Percentiles rank a stretch among this genome's conserved stretches.
phyloP scores from a whole-genome alignment of 2,329 filamentous ascomycete species.

The Curvularia spicifera region DNA sequence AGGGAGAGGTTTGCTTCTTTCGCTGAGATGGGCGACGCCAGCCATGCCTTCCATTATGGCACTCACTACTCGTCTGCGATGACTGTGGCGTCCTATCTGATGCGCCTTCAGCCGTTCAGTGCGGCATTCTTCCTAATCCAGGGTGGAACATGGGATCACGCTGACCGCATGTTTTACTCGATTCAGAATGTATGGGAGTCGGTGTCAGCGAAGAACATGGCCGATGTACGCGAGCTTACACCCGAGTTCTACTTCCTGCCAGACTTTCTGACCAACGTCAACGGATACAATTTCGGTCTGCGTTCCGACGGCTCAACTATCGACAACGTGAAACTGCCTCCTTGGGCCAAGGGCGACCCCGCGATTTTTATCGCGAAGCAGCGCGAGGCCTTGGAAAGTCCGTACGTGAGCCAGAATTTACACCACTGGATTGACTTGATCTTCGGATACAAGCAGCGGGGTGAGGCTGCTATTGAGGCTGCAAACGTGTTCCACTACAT shows the following conservation, averaged over 20 bases:
- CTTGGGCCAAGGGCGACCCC: constrained; percentile 95
- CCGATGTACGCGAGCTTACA: constrained; percentile 91
- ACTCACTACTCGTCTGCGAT: constrained; percentile 99
- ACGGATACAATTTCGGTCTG: constrained; percentile 90
- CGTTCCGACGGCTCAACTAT: constrained; percentile 82
- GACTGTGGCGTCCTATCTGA: constrained; percentile 96
- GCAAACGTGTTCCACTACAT: constrained; percentile 96
- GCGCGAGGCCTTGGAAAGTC: constrained; percentile 92
- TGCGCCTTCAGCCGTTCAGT: constrained; percentile 93
- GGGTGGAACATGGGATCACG: constrained; percentile 95
- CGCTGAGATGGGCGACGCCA: constrained; percentile 82
- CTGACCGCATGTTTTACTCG: constrained; percentile 93
- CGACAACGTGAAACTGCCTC: constrained; percentile 86
- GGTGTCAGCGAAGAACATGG: constrained; percentile 86
- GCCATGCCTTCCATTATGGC: constrained; percentile 90
- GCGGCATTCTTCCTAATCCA: constrained; percentile 94
- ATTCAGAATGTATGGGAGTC: constrained; percentile 91
- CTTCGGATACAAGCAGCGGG: constrained; percentile 92
- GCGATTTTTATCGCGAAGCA: constrained; percentile 96
- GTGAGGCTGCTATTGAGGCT: constrained; percentile 87
- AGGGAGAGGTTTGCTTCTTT: constrained; percentile 85
- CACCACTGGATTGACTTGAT: constrained; percentile 96
- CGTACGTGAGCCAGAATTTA: constrained; percentile 85
- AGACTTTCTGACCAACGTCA: constrained; percentile 92
- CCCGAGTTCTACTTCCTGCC: constrained; percentile 98